Evolutionary conservation across 805 yeast genomes (phyloP).

Genomic region (Candida insectalens): DNA sequence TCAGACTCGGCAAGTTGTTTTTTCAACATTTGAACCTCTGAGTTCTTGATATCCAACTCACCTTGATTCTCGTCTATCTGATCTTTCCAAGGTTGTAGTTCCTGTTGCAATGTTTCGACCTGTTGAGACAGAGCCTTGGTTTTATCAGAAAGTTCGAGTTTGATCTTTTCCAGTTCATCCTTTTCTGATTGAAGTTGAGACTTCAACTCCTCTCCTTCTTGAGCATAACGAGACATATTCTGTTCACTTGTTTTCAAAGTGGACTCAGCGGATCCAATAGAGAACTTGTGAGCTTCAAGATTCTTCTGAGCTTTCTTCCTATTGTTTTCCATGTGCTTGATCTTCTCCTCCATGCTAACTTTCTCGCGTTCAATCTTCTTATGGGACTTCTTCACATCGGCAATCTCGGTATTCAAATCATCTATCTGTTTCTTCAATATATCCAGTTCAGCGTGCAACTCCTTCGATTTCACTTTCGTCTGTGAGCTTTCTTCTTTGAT

Average conservation of each 20-base stretch:
- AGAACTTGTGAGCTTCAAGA: slow-evolving; percentile 35
- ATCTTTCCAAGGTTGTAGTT: slow-evolving; percentile 78
- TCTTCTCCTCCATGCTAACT: slow-evolving; percentile 68
- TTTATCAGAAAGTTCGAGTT: slow-evolving; percentile 58
- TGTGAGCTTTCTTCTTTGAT: slow-evolving; percentile 33
- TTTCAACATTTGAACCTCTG: slow-evolving; percentile 51
- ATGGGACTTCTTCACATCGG: slow-evolving; percentile 25
- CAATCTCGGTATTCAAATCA: slow-evolving; percentile 15
- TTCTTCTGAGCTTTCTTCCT: slow-evolving; percentile 49
- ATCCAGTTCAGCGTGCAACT: slow-evolving; percentile 22
- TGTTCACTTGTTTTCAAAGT: slow-evolving; percentile 36
- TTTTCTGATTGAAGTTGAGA: slow-evolving; percentile 43
- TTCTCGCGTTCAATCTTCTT: slow-evolving; percentile 43
- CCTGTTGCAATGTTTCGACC: slow-evolving; percentile 51
- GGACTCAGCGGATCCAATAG: slow-evolving; percentile 33
- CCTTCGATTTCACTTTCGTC: slow-evolving; percentile 27
- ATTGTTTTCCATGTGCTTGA: slow-evolving; percentile 53
- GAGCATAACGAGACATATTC: slow-evolving; percentile 33
- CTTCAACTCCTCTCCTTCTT: slow-evolving; percentile 36
- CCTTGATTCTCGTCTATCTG: slow-evolving; percentile 54
- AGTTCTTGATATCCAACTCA: slow-evolving; percentile 52
- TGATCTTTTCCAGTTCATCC: slow-evolving; percentile 47
- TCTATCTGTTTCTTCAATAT: slow-evolving; percentile 15
- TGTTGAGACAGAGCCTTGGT: slow-evolving; percentile 60
- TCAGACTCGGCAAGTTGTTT: slow-evolving; percentile 35